Conservation (phyloP, 805 yeast species). For the Hanseniaspora clermontiae region DNA sequence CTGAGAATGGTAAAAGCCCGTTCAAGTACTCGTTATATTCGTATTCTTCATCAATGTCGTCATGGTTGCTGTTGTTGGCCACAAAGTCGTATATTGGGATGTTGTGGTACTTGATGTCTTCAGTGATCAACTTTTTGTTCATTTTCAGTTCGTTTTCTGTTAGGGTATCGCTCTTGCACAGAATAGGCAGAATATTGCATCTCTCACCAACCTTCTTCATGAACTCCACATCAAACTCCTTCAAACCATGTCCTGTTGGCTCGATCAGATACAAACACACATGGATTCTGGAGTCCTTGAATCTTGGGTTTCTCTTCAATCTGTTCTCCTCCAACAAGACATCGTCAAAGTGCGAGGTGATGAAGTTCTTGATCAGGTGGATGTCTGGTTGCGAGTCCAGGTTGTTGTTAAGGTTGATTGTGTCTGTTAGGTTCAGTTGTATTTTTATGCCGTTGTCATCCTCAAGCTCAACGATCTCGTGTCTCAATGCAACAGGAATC, state of each 20-base stretch:
- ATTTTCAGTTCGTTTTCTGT: conserved; percentile 63
- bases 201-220: conserved; percentile 67
- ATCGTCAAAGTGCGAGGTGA: conserved; percentile 74
- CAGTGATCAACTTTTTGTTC: conserved; percentile 61
- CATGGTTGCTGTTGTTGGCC: conserved; percentile 30
- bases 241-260: conserved; percentile 75
- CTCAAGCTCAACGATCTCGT: conserved; percentile 71
- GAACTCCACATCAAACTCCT: conserved; percentile 63
- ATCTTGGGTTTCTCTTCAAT: conserved; percentile 73
- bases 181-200: conserved; percentile 75
- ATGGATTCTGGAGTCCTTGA: conserved; percentile 74
- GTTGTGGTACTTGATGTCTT: conserved; percentile 58
- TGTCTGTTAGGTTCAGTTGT: conserved; percentile 61
- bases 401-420: conserved; percentile 73
- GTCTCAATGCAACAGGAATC: conserved; percentile 50
- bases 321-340: conserved; percentile 68
- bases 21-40: conserved; percentile 55
- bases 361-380: conserved; percentile 58
- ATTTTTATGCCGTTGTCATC: conserved; percentile 79
- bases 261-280: conserved; percentile 62
- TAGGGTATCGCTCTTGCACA: conserved; percentile 75
- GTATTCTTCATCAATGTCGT: conserved; percentile 48
- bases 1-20: conserved; percentile 52
- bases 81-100: conserved; percentile 64
- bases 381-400: conserved; percentile 57